Evolutionary conservation across 495 filamentous ascomycete genomes (phyloP), one percentile per base, ranked within the genome.

Genomic region (Aspergillus biplanus): DNA sequence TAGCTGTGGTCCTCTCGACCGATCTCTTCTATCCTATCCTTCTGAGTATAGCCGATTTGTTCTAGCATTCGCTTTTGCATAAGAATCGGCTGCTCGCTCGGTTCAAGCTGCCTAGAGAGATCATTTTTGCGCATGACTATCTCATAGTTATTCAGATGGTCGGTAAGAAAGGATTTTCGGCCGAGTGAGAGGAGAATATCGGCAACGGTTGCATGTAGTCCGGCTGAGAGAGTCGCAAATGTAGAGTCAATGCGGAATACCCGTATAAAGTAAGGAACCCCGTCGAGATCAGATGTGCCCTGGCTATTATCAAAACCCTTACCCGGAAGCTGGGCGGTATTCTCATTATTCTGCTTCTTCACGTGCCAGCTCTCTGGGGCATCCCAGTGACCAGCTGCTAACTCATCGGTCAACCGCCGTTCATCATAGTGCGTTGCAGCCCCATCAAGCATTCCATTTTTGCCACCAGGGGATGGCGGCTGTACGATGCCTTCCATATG

Each of bases 1-100:
- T 98, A 98, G 68, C 93, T 94, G 74, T 97, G 96, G 74, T 99
- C 95, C 73, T 99, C 95, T 49, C 95, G 87, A n/a, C 95, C 95
- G 56, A 99, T 87, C 61, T 97, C 95, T 69, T 97, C 94, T 47
- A 98, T 86, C 44, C 85, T 86, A 71, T 99, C 96, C 27, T 86
- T 87, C 33, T 89, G 84, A n/a, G 89, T 89, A 71, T 97, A 99
- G 12, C 95, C 95, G 34, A 92, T 90, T 75, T 97, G 92, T 74
- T 97, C 90, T 7, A 99, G 82, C 32, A 99, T 82, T 33, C 88
- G 86, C 74, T 97, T 98, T 71, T 99, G 96, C 67, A 99, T 92
- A 46, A 92, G 81, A 21, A 99, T 85, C 9, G 96, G 96, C 39
- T 89, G 85, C 74, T 99, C 96, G 33, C 82, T 83, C 7, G 86